phyloP scores from a whole-genome alignment of 2,329 filamentous ascomycete genomes.

The Cyphellophora europaea region DNA sequence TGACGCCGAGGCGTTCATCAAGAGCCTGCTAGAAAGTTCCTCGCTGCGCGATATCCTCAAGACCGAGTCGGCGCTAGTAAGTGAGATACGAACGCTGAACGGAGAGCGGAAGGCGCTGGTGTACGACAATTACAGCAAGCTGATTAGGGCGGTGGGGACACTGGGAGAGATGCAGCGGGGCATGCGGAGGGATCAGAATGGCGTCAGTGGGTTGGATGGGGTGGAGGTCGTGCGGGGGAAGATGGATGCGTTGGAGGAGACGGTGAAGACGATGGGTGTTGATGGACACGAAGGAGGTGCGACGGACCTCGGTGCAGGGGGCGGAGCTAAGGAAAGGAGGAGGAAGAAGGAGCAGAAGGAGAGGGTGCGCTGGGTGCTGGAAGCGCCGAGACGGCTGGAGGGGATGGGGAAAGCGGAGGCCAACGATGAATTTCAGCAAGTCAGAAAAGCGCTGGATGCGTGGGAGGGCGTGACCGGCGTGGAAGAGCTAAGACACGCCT shows the following conservation, averaged over 20 bases:
- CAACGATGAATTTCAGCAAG: conserved; percentile 31
- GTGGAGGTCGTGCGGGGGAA: conserved; percentile 15
- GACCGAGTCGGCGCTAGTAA: conserved; percentile 35
- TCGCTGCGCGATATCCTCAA: conserved; percentile 34
- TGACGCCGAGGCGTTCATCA: conserved; percentile 52
- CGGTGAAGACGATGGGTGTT: conserved; percentile 34
- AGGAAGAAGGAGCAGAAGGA: conserved; percentile 25
- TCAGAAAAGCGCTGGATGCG: conserved; percentile 27
- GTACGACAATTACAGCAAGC: conserved; percentile 96
- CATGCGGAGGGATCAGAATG: conserved; percentile 30
- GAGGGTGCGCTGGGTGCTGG: conserved; percentile 37
- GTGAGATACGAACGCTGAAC: conserved; percentile 79
- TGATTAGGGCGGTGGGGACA: conserved; percentile 93
- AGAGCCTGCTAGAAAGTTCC: conserved; percentile 31
- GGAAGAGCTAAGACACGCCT: conserved; percentile 28
- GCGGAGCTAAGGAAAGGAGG: conserved; percentile 22
- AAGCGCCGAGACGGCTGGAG: conserved; percentile 29
- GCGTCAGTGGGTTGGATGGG: conserved; percentile 9
- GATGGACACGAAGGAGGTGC: conserved; percentile 32
- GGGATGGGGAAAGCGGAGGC: conserved; percentile 30
- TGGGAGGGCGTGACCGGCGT: conserved; percentile 37
- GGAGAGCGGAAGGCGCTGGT: conserved; percentile 95
- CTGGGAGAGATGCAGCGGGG: conserved; percentile 60
- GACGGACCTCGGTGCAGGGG: conserved; percentile 20
- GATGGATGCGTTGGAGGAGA: conserved; percentile 30